Evolutionary conservation across 805 yeast species (phyloP).

Genomic region (Saturnispora kantuleensis): DNA sequence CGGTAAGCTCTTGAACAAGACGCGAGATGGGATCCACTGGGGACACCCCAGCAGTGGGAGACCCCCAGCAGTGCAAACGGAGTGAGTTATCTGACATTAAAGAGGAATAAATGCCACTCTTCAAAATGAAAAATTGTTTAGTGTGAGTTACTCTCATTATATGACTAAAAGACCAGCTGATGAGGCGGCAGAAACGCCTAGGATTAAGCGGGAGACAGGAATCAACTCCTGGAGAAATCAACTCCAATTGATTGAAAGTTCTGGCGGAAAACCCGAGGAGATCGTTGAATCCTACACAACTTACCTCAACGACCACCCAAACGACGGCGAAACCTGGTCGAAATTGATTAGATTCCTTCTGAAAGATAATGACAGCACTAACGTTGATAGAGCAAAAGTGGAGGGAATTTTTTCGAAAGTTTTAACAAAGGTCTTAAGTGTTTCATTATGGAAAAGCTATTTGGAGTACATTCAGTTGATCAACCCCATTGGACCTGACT

Average conservation of each 20-base stretch:
- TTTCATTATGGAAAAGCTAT: conserved; percentile 68
- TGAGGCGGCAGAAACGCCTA: conserved; percentile 34
- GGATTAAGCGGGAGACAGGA: conserved; percentile 40
- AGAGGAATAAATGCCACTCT: background rate
- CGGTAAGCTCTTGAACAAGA: background rate
- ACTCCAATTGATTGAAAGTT: conserved; percentile 35
- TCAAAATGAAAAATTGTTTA: too few species aligned
- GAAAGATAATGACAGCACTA: conserved; percentile 34
- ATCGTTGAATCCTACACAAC: conserved; percentile 49
- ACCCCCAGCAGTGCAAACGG: conserved; percentile 6
- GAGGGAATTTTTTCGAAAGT: conserved; percentile 59
- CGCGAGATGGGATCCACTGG: conserved; percentile 1
- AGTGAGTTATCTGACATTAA: too few species aligned
- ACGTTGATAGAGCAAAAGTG: conserved; percentile 55
- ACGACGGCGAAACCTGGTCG: conserved; percentile 66
- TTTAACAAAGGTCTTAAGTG: conserved; percentile 50
- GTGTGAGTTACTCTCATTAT: too few species aligned
- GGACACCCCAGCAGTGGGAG: background rate
- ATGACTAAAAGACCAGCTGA: conserved; percentile 22
- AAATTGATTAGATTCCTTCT: conserved; percentile 45
- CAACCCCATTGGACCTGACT: conserved; percentile 55
- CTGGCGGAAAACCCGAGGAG: conserved; percentile 32
- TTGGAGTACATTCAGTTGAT: conserved; percentile 66
- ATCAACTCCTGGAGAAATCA: conserved; percentile 37
- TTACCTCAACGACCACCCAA: conserved; percentile 56